Conservation (phyloP, 371 early-diverging fungal genomes). For the Mortierella sp. region DNA sequence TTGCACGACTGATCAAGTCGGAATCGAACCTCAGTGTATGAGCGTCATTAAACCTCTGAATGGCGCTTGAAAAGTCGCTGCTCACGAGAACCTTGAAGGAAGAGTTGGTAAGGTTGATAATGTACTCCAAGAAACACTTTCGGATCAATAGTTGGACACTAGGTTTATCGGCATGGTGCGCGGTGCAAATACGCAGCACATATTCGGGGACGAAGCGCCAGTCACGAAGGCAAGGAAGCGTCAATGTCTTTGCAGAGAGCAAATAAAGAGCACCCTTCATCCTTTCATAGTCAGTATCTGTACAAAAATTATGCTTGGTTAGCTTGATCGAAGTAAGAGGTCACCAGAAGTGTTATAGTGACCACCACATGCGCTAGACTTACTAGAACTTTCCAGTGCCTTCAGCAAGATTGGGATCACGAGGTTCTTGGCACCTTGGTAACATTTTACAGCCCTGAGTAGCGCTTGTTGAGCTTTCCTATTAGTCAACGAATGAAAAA, state of each 20-base stretch:
- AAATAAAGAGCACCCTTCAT: conserved; percentile 88
- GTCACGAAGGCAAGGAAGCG: conserved; percentile 71
- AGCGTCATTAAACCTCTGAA: conserved; percentile 27
- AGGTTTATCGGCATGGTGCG: conserved; percentile 86
- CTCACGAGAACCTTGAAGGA: conserved; percentile 59
- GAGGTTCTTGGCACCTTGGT: conserved; percentile 66
- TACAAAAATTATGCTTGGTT: background rate
- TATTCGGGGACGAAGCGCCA: conserved; percentile 76
- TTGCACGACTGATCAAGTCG: conserved; percentile 19
- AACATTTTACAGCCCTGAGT: conserved; percentile 65
- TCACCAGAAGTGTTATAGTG: background rate
- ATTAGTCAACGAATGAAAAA: conserved; percentile 1
- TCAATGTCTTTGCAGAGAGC: conserved; percentile 65
- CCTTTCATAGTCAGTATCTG: conserved; percentile 63
- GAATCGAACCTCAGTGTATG: conserved; percentile 24
- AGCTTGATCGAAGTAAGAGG: background rate
- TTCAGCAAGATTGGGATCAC: conserved; percentile 72
- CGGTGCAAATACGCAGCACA: conserved; percentile 70
- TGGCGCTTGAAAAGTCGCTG: conserved; percentile 31
- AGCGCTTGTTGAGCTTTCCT: conserved; percentile 72
- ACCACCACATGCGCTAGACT: background rate
- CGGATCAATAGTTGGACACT: conserved; percentile 81
- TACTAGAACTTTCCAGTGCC: conserved; percentile 64
- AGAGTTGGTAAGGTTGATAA: conserved; percentile 61
- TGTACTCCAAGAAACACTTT: conserved; percentile 72